These are phyloP conservation scores for Salvia miltiorrhiza DNA, from an alignment of 257 asterid species.

Conservation along the genomic window DNA sequence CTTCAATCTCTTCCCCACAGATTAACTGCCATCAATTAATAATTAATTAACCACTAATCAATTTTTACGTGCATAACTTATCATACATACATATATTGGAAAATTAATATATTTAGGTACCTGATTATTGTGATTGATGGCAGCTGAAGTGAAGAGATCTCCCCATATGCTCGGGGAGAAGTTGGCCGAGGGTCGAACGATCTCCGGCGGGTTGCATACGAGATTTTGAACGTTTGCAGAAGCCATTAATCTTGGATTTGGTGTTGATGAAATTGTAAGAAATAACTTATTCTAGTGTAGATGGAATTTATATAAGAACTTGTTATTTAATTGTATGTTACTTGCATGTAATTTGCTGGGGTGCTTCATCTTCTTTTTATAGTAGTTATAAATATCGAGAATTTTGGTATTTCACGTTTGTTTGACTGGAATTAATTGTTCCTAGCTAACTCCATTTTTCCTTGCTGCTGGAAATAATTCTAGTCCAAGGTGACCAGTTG, in stretches of 20 bases:
- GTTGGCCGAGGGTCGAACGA: constrained; percentile 28
- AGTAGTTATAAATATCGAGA: background rate
- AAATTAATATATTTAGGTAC: background rate
- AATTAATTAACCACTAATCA: background rate
- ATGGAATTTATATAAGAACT: background rate
- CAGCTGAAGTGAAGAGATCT: constrained; percentile 23
- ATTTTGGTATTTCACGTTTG: background rate
- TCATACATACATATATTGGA: background rate
- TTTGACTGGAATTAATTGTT: constrained; percentile 4
- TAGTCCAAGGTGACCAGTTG: background rate
- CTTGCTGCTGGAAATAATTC: background rate
- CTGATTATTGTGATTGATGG: constrained; percentile 3
- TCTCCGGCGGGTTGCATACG: background rate
- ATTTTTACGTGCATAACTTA: background rate
- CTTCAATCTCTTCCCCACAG: constrained; percentile 17
- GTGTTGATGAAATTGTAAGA: background rate
- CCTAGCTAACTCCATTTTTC: background rate
- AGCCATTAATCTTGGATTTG: constrained; percentile 1
- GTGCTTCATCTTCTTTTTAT: background rate
- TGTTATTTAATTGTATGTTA: background rate
- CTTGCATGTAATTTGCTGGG: background rate
- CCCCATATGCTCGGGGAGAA: constrained; percentile 39
- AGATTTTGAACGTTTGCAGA: background rate
- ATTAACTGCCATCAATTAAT: background rate
- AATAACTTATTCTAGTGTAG: background rate